A percentile compares a stretch with the other conserved stretches of the same genome.
These are phyloP conservation scores for Panicum hallii DNA, from an alignment of 202 grass and related monocot genomes.

Conservation along the genomic window DNA sequence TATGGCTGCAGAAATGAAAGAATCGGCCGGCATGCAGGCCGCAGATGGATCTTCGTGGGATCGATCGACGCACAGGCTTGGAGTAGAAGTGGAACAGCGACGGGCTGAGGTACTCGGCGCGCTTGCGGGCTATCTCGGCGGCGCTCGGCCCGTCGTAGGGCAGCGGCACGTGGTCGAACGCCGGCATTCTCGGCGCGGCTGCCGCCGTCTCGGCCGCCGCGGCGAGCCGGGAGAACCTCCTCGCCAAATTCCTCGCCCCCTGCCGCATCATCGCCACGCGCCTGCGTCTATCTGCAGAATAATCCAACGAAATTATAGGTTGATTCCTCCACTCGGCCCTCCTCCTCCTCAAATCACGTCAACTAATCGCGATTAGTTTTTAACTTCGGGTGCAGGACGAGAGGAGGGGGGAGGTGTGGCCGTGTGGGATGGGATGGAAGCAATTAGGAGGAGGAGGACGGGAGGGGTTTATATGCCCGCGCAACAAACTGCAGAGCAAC, in stretches of 20 bases:
- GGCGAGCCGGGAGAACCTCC: conserved; percentile 53
- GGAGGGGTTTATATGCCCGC: conserved; percentile 31
- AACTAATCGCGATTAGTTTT: background rate
- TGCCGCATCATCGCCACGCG: conserved; percentile 52
- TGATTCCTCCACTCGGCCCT: background rate
- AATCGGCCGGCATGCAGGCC: background rate
- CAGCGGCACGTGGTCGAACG: conserved; percentile 70
- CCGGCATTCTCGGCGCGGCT: conserved; percentile 61
- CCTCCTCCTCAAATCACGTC: conserved; percentile 6
- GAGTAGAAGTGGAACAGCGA: conserved; percentile 84
- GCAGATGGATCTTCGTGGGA: background rate
- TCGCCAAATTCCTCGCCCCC: conserved; percentile 30
- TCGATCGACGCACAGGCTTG: conserved; percentile 57
- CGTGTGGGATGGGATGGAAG: background rate
- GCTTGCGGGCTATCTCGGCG: conserved; percentile 71
- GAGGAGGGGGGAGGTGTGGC: background rate
- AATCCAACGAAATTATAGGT: background rate
- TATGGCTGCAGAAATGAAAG: background rate
- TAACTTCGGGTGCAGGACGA: too few relatives aligned
- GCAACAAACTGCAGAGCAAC: background rate
- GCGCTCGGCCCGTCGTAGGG: conserved; percentile 71
- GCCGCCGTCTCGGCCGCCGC: conserved; percentile 33
- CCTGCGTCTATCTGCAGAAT: background rate
- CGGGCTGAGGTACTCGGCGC: conserved; percentile 89
- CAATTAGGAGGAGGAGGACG: conserved; percentile 5